Conservation (phyloP, 1,284 basidiomycete species). For the Chiua sp. region DNA sequence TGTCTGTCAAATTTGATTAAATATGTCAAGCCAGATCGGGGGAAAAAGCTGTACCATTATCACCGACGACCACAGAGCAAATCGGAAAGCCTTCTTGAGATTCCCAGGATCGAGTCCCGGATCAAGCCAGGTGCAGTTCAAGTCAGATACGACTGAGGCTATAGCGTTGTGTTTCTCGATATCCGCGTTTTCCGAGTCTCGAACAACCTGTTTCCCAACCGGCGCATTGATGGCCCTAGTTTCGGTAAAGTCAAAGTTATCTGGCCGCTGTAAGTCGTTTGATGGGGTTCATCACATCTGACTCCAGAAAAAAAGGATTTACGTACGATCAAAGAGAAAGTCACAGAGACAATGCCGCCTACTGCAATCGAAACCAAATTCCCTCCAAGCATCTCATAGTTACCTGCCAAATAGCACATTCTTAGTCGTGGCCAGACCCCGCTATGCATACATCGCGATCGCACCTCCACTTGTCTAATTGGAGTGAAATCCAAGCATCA, state of each 20-base stretch:
- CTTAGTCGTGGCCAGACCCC: conserved; percentile 1
- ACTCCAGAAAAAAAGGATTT: not conserved
- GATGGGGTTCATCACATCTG: not conserved
- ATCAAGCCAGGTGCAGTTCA: conserved; percentile 41
- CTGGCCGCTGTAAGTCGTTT: conserved; percentile 65
- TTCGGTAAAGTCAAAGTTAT: conserved; percentile 78
- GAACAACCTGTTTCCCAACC: conserved; percentile 11
- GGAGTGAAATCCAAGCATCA: not conserved
- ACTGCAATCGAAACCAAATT: conserved; percentile 87
- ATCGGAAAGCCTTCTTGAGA: conserved; percentile 74
- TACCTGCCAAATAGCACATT: conserved; percentile 49
- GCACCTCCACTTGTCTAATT: conserved; percentile 56
- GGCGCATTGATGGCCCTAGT: conserved; percentile 77
- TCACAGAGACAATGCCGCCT: conserved; percentile 77
- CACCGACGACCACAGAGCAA: conserved; percentile 78
- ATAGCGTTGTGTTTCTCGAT: conserved; percentile 48
- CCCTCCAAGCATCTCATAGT: conserved; percentile 88
- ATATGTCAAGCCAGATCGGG: not conserved
- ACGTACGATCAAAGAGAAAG: conserved; percentile 52
- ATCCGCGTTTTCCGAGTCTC: conserved; percentile 31
- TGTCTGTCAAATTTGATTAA: conserved; percentile 47
- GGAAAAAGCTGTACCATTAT: conserved; percentile 56
- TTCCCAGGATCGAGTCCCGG: conserved; percentile 63
- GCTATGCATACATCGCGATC: conserved; percentile 5
- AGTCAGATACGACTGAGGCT: conserved; percentile 36